Conservation (phyloP, 495 filamentous ascomycete genomes). For the Hypoxylon fragiforme region DNA sequence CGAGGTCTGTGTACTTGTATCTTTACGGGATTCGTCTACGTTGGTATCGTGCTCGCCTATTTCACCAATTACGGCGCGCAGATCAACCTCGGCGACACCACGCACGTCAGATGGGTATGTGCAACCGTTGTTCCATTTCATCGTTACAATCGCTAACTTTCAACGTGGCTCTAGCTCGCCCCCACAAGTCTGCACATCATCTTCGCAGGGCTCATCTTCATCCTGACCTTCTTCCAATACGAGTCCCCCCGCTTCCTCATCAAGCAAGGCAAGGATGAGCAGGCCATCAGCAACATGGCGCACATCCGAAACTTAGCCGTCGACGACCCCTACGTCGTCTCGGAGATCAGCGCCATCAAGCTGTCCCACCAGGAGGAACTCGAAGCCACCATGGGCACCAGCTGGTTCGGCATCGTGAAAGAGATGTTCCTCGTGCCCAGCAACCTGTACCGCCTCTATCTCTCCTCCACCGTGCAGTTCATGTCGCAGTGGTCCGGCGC, state of each 20-base stretch:
- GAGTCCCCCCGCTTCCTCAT: slow-evolving; percentile 64
- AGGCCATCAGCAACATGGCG: slow-evolving; percentile 51
- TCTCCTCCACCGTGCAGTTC: slow-evolving; percentile 62
- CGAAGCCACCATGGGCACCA: slow-evolving; percentile 61
- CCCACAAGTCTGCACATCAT: slow-evolving; percentile 73
- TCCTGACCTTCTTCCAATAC: slow-evolving; percentile 64
- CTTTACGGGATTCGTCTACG: slow-evolving; percentile 66
- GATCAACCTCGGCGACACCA: slow-evolving; percentile 59
- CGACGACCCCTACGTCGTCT: slow-evolving; percentile 53
- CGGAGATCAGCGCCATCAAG: slow-evolving; percentile 55
- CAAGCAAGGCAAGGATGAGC: slow-evolving; percentile 52
- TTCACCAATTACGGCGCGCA: slow-evolving; percentile 62
- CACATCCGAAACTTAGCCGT: slow-evolving; percentile 53
- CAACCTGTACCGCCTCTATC: slow-evolving; percentile 67
- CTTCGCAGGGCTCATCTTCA: slow-evolving; percentile 68
- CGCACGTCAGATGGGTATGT: slow-evolving; percentile 61
- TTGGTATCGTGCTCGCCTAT: slow-evolving; percentile 64
- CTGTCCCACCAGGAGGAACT: slow-evolving; percentile 53
- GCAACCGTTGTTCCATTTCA: neutral
- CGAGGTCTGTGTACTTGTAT: slow-evolving; percentile 70
- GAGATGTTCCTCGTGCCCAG: slow-evolving; percentile 62
- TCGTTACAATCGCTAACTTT: neutral
- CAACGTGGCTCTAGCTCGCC: slow-evolving; percentile 46
- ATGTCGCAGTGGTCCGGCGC: slow-evolving; percentile 73
- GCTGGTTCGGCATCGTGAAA: slow-evolving; percentile 57